These are phyloP conservation scores for Exophiala sideris DNA, from an alignment of 2,329 filamentous ascomycete genomes.

Conservation along the genomic window DNA sequence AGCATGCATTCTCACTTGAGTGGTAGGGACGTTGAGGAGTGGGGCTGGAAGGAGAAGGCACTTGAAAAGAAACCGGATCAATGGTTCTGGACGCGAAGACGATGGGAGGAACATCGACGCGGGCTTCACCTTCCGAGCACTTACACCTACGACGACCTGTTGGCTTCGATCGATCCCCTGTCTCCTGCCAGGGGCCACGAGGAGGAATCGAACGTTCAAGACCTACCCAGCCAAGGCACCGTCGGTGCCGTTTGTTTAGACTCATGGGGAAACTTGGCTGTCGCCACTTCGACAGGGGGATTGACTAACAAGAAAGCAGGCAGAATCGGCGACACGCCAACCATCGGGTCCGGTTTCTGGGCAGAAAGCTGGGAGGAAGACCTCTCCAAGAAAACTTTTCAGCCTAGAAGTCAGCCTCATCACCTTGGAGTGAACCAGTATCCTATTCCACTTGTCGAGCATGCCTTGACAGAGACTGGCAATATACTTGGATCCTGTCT, in stretches of 20 bases:
- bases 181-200: constrained; percentile 38
- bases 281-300: constrained; percentile 66
- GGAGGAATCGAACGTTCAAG: constrained; percentile 51
- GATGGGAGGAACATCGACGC: constrained; percentile 73
- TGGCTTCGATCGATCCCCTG: constrained; percentile 13
- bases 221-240: constrained; percentile 78
- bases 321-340: constrained; percentile 80
- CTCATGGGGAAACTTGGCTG: constrained; percentile 67
- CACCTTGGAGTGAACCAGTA: neutral
- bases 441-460: constrained; percentile 1
- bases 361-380: constrained; percentile 69
- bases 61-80: constrained; percentile 64
- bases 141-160: constrained; percentile 18
- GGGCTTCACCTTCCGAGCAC: constrained; percentile 46
- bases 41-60: constrained; percentile 58
- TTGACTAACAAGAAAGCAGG: constrained; percentile 87
- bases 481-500: constrained; percentile 10
- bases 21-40: constrained; percentile 64
- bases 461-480: constrained; percentile 1
- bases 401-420: no score
- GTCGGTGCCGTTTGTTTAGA: constrained; percentile 81
- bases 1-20: constrained; percentile 63
- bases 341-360: constrained; percentile 82
- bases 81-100: constrained; percentile 75
- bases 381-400: neutral